Base-by-base conservation (phyloP, 83 land plant genomes). In the Picea abies region DNA sequence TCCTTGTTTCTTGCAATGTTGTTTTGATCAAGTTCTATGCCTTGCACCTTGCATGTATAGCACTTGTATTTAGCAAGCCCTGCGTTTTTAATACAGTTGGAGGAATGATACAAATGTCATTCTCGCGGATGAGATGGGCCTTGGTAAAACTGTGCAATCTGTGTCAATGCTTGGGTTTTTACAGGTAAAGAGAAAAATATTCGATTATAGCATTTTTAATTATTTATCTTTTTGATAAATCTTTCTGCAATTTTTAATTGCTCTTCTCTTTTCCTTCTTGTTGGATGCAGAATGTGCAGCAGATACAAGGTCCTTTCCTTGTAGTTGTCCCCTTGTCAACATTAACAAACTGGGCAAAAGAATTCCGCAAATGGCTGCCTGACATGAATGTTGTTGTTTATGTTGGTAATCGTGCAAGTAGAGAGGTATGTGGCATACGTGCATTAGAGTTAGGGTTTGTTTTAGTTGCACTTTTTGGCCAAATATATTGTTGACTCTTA, bases 111-210 rank as follows among this genome's bases (percentile, higher is more conserved):
- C 99, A 77, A 98, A 98, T 93, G 99, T 98, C 26, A 94, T 98
- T 82, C 87, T 98, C 72, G 99, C 99, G 85, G 99, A 98, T 96
- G 99, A 98, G 87, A 96, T 94, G 97, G 99, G 99, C 80, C 93
- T 98, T 29, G 99, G 99, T 19, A 98, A 98, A 90, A 98, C 99
- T 85, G 96, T 98, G 70, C 99, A 98, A 86, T 98, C 99, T 39
- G 97, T 98, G 58, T 94, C 99, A 9, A 93, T 98, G 96, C 93
- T 98, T 78, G 99, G 99, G 26, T 98, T 96, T 83, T 82, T 98
- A 82, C 98, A 96, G 97, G 99, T 96, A 67, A 5, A 32, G 49
- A 25, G 41, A 23, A 4, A 49, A 77, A 23, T 47, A 10, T 16
- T 83, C 12, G 3, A 58, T 60, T 10, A 65, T 64, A 1, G 7